A percentile compares a stretch with the other conserved stretches of the same genome.
phyloP scores from a whole-genome alignment of 2,329 filamentous ascomycete species.

The Mycosphaerella arachidis region DNA sequence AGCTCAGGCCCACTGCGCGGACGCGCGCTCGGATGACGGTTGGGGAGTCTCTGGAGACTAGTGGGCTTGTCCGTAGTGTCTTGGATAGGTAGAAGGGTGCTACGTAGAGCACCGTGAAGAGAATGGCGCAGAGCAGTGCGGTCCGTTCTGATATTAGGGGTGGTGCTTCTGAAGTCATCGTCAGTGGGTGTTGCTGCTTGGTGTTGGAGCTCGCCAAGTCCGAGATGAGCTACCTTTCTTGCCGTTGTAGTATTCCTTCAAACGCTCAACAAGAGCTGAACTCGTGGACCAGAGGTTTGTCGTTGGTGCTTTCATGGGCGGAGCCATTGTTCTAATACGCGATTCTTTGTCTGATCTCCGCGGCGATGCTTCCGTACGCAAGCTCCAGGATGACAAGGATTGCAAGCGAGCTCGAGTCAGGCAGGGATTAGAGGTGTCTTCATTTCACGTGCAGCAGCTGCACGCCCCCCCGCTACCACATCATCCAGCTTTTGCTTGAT shows the following conservation, averaged over 20 bases:
- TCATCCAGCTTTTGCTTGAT: too few relatives aligned
- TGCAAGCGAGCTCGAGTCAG: not conserved
- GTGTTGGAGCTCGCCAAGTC: not conserved
- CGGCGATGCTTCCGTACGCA: not conserved
- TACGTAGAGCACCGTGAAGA: conserved; percentile 87
- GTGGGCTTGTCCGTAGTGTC: conserved; percentile 72
- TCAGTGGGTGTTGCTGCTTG: conserved; percentile 6
- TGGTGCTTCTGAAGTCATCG: conserved; percentile 8
- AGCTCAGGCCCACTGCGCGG: conserved; percentile 72
- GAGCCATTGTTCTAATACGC: conserved; percentile 11
- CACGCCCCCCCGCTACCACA: not conserved
- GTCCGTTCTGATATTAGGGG: conserved; percentile 24
- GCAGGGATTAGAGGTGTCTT: not conserved
- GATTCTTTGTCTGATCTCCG: conserved; percentile 1
- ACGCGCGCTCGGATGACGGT: conserved; percentile 85
- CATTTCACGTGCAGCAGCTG: not conserved
- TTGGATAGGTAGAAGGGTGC: conserved; percentile 81
- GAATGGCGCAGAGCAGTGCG: conserved; percentile 41
- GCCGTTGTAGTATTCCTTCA: conserved; percentile 14
- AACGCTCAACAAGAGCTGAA: conserved; percentile 10
- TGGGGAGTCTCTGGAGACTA: conserved; percentile 78
- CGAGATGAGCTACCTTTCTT: conserved; percentile 8
- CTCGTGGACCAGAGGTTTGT: conserved; percentile 10
- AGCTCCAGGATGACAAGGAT: not conserved
- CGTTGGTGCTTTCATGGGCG: conserved; percentile 5